Conservation (phyloP, 306 rosid genomes). For the Trifolium subterraneum region DNA sequence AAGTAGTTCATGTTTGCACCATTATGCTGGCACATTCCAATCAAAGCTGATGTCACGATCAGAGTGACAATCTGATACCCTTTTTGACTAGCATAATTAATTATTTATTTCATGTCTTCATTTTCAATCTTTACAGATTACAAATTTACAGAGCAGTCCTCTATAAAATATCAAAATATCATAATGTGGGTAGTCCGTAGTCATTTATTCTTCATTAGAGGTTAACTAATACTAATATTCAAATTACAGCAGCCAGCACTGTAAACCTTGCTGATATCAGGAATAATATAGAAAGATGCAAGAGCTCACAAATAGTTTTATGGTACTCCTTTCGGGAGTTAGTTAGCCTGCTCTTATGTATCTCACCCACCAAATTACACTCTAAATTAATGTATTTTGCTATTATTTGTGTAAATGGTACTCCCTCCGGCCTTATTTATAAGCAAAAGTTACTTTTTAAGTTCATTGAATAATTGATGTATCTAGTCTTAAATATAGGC, state of each 20-base stretch:
- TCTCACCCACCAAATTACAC: neutral
- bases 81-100: conserved; percentile 1
- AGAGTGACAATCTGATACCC: conserved; percentile 19
- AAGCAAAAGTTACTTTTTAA: too few species aligned
- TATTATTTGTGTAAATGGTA: neutral
- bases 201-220: conserved; percentile 9
- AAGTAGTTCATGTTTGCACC: conserved; percentile 33
- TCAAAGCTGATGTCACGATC: conserved; percentile 25
- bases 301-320: conserved; percentile 17
- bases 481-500: too few species aligned
- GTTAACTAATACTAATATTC: neutral
- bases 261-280: conserved; percentile 4
- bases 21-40: conserved; percentile 23
- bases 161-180: neutral
- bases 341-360: conserved; percentile 28
- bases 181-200: neutral
- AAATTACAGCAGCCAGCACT: conserved; percentile 10
- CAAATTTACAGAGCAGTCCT: conserved; percentile 21
- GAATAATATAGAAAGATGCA: conserved; percentile 24
- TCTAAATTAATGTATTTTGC: neutral
- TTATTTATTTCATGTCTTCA: conserved; percentile 17
- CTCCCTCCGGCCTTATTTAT: too few species aligned
- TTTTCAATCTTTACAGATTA: conserved; percentile 27
- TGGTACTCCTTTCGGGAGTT: conserved; percentile 19
- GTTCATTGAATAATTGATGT: too few species aligned